Evolutionary conservation across 116 monocot genomes (phyloP).

Genomic region (Posidonia oceanica): DNA sequence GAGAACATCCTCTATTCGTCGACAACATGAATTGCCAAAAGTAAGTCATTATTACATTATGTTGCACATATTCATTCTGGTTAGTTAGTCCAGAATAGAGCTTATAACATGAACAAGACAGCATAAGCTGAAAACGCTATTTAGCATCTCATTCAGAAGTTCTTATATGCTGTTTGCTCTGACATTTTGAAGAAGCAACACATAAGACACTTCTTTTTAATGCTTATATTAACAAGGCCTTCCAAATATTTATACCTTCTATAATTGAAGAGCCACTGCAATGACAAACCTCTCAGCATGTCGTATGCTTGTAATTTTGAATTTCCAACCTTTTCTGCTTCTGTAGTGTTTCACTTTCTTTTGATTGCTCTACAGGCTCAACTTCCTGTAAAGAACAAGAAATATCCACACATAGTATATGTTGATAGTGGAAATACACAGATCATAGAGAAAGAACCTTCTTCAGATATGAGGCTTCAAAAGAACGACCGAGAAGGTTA

Average conservation of each 20-base stretch:
- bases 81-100: too few relatives aligned
- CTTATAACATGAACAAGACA: too few relatives aligned
- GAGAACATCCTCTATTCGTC: constrained; percentile 92
- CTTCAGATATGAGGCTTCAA: constrained; percentile 15
- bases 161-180: too few relatives aligned
- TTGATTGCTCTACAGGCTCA: constrained; percentile 26
- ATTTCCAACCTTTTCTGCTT: constrained; percentile 3
- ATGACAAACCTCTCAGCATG: background rate
- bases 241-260: too few relatives aligned
- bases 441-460: constrained; percentile 9
- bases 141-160: too few relatives aligned
- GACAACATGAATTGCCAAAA: constrained; percentile 90
- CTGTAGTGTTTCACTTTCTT: background rate
- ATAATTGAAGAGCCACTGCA: too few relatives aligned
- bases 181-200: too few relatives aligned
- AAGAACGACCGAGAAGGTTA: constrained; percentile 60
- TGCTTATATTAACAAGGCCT: too few relatives aligned
- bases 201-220: too few relatives aligned
- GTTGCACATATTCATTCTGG: background rate
- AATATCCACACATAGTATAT: constrained; percentile 78
- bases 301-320: background rate
- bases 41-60: constrained; percentile 23
- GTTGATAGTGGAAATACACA: constrained; percentile 40
- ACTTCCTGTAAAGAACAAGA: constrained; percentile 49
- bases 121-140: too few relatives aligned